Evolutionary conservation across 2,329 filamentous ascomycete species (phyloP), one percentile per base, ranked within the genome.

Genomic region (Plenodomus lindquistii): DNA sequence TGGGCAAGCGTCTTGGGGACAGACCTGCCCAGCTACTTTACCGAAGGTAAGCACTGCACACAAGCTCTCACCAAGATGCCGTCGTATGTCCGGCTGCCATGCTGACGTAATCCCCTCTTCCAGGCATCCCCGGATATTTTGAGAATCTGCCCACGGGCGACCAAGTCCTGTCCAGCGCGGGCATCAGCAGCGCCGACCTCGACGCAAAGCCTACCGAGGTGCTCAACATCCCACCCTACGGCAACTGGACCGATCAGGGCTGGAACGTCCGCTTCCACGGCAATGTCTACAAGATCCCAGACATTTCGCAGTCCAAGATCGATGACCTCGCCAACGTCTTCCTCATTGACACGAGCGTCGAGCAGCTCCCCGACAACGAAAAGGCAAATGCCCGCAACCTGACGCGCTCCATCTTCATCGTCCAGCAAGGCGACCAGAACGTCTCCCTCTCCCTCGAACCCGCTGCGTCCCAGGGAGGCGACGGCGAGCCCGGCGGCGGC

Each of bases 241-340:
- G 79, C n/a, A 92, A 92, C 55, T 92, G 86, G 84, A 91, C 88
- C 1, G 77, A 85, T n/a, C 72, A 84, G 48, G 86, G 86, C 27
- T 92, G 89, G 89, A 89, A 85, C 54, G 79, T 91, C 3, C 81
- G 87, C 21, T 83, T 91, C 54, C 88, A 88, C 57, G 89, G 88
- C 58, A 91, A 91, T 62, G 85, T 91, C n/a, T 92, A 86, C 78
- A 91, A 91, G 70, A 81, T 87, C 53, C 88, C 88, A 1, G 82
- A 88, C 50, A 85, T 88, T 27, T 81, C 80, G 1, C 77, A 83
- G 57, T 74, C 77, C 27, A 88, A 83, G 58, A 75, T 92, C 38
- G 81, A 92, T 57, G 77, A 85, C 31, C 76, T 91, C 3, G 86
- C 87, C 48, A 85, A 91, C 56, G 70, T 83, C 24, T 90, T 91